Evolutionary conservation across 768 basidiomycete species (phyloP).

Genomic region (Macrolepiota fuliginosa): DNA sequence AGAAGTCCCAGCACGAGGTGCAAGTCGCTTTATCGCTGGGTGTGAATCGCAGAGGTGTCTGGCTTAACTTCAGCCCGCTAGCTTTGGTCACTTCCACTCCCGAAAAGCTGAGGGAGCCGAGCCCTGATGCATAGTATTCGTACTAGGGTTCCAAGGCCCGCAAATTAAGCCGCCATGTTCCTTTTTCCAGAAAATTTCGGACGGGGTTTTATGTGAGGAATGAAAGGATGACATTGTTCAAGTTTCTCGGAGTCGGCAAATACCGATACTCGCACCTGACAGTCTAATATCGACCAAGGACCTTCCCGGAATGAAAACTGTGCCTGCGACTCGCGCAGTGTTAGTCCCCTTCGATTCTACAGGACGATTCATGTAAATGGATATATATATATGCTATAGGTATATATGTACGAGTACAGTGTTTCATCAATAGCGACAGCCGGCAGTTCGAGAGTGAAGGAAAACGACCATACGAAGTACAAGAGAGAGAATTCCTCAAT

Average conservation of each 20-base stretch:
- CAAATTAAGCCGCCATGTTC: too few species aligned
- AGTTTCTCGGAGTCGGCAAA: too few species aligned
- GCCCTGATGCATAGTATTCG: too few species aligned
- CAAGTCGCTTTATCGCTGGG: not conserved
- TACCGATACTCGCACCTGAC: too few species aligned
- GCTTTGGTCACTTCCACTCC: not conserved
- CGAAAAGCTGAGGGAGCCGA: not conserved
- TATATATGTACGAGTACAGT: constrained; percentile 1
- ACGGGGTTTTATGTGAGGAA: too few species aligned
- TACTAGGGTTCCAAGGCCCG: too few species aligned
- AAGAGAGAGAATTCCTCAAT: not conserved
- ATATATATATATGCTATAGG: constrained; percentile 1
- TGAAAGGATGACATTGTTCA: too few species aligned
- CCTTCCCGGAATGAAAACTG: too few species aligned
- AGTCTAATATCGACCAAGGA: too few species aligned
- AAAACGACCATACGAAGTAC: not conserved
- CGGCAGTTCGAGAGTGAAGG: not conserved
- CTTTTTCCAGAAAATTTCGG: too few species aligned
- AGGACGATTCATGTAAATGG: not conserved
- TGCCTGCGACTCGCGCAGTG: too few species aligned
- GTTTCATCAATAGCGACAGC: not conserved
- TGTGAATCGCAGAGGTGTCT: not conserved
- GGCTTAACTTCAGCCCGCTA: not conserved
- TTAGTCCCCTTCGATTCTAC: not conserved
- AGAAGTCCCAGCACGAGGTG: constrained; percentile 25